Evolutionary conservation across 2,329 filamentous ascomycete species (phyloP).

Genomic region (Acephala macrosclerotiorum): DNA sequence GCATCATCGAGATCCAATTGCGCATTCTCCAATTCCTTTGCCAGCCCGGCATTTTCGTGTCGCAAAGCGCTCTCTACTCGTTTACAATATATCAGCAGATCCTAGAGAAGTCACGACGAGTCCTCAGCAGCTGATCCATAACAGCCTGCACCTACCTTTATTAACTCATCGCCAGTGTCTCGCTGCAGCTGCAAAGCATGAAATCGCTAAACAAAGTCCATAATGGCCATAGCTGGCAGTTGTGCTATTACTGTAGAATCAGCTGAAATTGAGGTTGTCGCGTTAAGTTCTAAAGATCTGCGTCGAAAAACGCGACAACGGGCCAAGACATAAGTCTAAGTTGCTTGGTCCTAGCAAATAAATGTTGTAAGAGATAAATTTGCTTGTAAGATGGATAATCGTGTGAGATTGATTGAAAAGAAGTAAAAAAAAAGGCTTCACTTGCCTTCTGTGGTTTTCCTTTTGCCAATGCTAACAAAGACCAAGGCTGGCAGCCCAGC

Average conservation of each 20-base stretch:
- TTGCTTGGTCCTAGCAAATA: no score
- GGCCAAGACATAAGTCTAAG: no score
- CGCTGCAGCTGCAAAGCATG: constrained; percentile 51
- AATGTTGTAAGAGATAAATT: no score
- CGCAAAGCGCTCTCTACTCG: constrained; percentile 52
- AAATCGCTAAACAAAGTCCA: constrained; percentile 58
- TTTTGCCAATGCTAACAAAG: no score
- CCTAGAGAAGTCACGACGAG: constrained; percentile 45
- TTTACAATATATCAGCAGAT: constrained; percentile 56
- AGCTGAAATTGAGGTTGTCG: constrained; percentile 3
- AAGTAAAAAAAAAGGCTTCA: no score
- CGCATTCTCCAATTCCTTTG: constrained; percentile 51
- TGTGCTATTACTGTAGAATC: constrained; percentile 16
- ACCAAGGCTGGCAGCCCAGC: no score
- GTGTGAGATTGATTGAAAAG: no score
- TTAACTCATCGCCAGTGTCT: constrained; percentile 52
- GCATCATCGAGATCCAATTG: constrained; percentile 60
- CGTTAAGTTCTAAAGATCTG: no score
- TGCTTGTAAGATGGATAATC: no score
- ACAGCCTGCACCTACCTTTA: constrained; percentile 51
- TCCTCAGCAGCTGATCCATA: not conserved
- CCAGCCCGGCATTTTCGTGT: constrained; percentile 53
- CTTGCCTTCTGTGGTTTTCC: no score
- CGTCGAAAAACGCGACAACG: no score
- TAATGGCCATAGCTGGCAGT: constrained; percentile 32